These are phyloP conservation scores for Apocynum venetum DNA, from an alignment of 257 asterid genomes.

Conservation along the genomic window DNA sequence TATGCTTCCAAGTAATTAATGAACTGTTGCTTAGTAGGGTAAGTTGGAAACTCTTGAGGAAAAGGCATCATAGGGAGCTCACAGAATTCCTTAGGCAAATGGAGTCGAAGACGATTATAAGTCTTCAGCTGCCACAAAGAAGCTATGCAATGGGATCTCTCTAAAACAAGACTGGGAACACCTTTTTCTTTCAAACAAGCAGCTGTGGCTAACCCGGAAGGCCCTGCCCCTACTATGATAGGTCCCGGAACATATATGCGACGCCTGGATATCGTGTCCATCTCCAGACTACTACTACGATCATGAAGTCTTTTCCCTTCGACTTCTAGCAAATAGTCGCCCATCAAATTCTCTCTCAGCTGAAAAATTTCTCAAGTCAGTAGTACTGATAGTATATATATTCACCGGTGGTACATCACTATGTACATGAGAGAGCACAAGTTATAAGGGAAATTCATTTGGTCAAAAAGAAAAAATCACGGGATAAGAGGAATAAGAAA, in stretches of 20 bases:
- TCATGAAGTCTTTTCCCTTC: slow-evolving; percentile 54
- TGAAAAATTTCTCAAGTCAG: not conserved
- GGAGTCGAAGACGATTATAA: slow-evolving; percentile 76
- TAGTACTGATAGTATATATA: not conserved
- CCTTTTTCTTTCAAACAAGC: slow-evolving; percentile 59
- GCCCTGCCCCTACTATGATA: slow-evolving; percentile 81
- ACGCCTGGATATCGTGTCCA: slow-evolving; percentile 7
- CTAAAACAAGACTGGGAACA: slow-evolving; percentile 54
- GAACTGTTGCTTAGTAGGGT: slow-evolving; percentile 74
- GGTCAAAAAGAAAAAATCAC: slow-evolving; percentile 7
- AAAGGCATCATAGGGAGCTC: slow-evolving; percentile 77
- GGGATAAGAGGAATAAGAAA: slow-evolving; percentile 21
- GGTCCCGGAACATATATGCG: slow-evolving; percentile 53
- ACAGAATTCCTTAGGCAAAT: slow-evolving; percentile 75
- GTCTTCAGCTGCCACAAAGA: slow-evolving; percentile 83
- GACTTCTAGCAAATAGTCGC: slow-evolving; percentile 39
- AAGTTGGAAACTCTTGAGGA: slow-evolving; percentile 62
- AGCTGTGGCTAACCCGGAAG: slow-evolving; percentile 77
- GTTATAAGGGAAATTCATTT: slow-evolving; percentile 19
- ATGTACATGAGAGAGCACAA: slow-evolving; percentile 13
- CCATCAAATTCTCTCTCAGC: slow-evolving; percentile 11
- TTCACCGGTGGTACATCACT: not conserved
- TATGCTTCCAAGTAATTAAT: slow-evolving; percentile 50
- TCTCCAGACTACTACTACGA: slow-evolving; percentile 22
- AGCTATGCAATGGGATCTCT: slow-evolving; percentile 76